Percentiles rank a stretch among this genome's conserved stretches.
phyloP scores from a whole-genome alignment of 768 basidiomycete genomes.

The Tulasnella sp. region DNA sequence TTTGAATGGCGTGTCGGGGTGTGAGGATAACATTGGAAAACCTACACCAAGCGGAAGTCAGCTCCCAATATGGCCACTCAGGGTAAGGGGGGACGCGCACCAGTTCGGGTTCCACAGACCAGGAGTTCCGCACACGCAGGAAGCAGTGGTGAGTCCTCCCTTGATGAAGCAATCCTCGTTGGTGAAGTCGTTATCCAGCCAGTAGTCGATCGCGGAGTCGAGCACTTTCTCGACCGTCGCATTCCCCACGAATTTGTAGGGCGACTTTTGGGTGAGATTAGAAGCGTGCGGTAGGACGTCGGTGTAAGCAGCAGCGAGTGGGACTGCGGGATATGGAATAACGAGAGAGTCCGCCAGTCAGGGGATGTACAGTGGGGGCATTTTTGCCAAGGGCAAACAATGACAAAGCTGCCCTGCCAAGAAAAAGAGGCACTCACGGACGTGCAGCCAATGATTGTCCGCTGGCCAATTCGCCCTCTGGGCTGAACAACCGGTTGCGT shows the following conservation, averaged over 20 bases:
- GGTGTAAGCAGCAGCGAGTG: constrained; percentile 11
- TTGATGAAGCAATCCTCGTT: constrained; percentile 7
- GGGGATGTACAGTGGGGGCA: background rate
- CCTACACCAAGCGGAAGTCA: background rate
- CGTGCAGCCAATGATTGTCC: constrained; percentile 22
- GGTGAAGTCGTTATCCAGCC: constrained; percentile 14
- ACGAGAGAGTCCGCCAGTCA: too few species aligned
- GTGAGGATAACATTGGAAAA: constrained; percentile 11
- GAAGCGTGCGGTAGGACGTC: background rate
- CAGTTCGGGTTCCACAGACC: constrained; percentile 8
- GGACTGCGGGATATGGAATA: background rate
- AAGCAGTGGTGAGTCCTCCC: background rate
- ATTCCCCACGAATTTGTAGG: background rate
- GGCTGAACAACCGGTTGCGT: constrained; percentile 50
- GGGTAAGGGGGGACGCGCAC: background rate
- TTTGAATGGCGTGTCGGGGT: constrained; percentile 11
- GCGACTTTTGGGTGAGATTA: background rate
- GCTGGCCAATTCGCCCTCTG: constrained; percentile 62
- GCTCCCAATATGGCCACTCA: background rate
- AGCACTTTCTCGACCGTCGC: background rate
- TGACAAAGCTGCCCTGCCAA: background rate
- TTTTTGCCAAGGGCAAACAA: background rate
- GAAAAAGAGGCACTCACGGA: background rate
- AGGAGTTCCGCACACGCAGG: constrained; percentile 13
- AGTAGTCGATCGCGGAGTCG: constrained; percentile 9